phyloP scores from a whole-genome alignment of 2,329 filamentous ascomycete species.

The Fusarium tuaranense region DNA sequence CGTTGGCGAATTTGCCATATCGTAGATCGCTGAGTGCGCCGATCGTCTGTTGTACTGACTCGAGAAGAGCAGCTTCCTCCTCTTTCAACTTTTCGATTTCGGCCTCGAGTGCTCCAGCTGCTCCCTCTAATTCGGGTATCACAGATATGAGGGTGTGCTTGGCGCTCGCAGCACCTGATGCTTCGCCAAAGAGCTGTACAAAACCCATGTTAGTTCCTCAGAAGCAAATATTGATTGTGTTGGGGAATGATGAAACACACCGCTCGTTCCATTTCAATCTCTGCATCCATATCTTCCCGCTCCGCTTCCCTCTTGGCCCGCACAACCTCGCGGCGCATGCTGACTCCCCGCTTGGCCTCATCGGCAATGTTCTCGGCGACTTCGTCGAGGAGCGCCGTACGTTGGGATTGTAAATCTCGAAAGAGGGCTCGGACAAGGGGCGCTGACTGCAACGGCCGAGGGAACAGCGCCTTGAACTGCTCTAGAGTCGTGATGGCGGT shows the following conservation, averaged over 20 bases:
- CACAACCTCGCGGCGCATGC: constrained; percentile 68
- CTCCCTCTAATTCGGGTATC: constrained; percentile 75
- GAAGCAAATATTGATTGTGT: background rate
- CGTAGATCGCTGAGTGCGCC: constrained; percentile 84
- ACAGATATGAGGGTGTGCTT: constrained; percentile 74
- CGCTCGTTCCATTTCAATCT: constrained; percentile 71
- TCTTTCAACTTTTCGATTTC: constrained; percentile 75
- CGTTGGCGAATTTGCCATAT: constrained; percentile 79
- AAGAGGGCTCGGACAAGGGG: constrained; percentile 79
- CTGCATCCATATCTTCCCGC: constrained; percentile 68
- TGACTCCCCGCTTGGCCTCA: constrained; percentile 72
- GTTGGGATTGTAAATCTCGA: constrained; percentile 81
- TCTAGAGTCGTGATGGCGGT: constrained; percentile 78
- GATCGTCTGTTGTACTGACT: constrained; percentile 73
- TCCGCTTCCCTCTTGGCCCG: constrained; percentile 65
- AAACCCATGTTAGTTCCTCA: background rate
- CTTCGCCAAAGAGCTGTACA: constrained; percentile 68
- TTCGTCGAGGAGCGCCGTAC: constrained; percentile 74
- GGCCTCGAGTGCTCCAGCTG: constrained; percentile 72
- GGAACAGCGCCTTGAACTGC: constrained; percentile 83
- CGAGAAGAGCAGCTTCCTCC: constrained; percentile 71
- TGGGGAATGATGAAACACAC: constrained; percentile 51
- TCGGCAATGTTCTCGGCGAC: constrained; percentile 73
- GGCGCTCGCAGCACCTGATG: constrained; percentile 57
- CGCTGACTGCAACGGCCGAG: constrained; percentile 72